Percentiles rank a stretch among this genome's conserved stretches.
These are phyloP conservation scores for Penicillium mononematosum DNA, from an alignment of 495 filamentous ascomycete genomes.

Conservation along the genomic window DNA sequence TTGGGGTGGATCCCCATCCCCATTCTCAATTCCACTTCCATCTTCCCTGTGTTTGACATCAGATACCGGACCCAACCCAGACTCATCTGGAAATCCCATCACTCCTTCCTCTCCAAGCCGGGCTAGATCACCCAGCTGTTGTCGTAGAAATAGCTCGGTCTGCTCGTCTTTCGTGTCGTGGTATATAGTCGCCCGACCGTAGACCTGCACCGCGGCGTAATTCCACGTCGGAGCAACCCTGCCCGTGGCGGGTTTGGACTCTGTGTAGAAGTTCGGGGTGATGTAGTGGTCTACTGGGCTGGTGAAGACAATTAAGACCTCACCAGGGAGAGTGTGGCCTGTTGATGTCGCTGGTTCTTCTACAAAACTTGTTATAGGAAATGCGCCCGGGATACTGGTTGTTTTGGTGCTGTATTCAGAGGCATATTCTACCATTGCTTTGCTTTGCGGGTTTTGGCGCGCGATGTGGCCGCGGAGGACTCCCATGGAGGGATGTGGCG, in stretches of 20 bases:
- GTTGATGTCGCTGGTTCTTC: neutral
- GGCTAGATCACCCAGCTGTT: constrained; percentile 50
- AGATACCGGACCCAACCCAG: neutral
- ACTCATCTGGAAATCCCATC: constrained; percentile 39
- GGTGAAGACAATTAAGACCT: constrained; percentile 54
- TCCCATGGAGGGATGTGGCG: constrained; percentile 5
- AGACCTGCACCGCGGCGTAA: constrained; percentile 57
- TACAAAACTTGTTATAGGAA: neutral
- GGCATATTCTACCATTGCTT: constrained; percentile 51
- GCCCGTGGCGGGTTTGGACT: constrained; percentile 53
- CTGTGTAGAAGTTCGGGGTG: constrained; percentile 58
- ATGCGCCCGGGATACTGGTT: constrained; percentile 3
- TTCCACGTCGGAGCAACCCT: constrained; percentile 66
- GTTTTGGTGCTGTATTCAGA: constrained; percentile 20
- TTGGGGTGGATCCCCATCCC: neutral
- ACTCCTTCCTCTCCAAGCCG: constrained; percentile 42
- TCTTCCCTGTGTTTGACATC: neutral
- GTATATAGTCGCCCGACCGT: constrained; percentile 50
- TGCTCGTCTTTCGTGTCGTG: constrained; percentile 36
- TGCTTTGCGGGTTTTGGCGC: constrained; percentile 50
- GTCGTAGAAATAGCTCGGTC: constrained; percentile 40
- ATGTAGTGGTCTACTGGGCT: constrained; percentile 53
- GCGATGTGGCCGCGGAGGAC: constrained; percentile 50
- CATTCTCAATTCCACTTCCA: neutral
- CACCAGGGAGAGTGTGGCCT: constrained; percentile 22